These are phyloP conservation scores for Reticulascus tulasneorum DNA, from an alignment of 2,329 filamentous ascomycete species.

Conservation along the genomic window DNA sequence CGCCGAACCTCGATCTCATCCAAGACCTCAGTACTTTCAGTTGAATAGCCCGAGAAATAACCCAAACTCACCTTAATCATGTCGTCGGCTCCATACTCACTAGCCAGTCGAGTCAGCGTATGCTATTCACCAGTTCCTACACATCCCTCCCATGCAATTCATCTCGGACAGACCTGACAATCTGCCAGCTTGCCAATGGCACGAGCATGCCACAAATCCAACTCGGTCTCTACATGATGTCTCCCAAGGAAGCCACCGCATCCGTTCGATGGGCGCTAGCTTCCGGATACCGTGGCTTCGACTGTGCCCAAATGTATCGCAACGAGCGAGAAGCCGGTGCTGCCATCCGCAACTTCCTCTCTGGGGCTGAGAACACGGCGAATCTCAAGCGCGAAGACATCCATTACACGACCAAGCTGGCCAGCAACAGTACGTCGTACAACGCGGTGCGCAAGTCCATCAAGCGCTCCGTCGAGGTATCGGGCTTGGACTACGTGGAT, in stretches of 20 bases:
- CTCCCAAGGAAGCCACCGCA: constrained; percentile 52
- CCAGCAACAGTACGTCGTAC: constrained; percentile 61
- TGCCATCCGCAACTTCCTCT: constrained; percentile 58
- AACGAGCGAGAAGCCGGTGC: constrained; percentile 70
- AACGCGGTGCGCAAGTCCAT: constrained; percentile 65
- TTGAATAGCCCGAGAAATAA: too few relatives aligned
- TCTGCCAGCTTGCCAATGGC: constrained; percentile 56
- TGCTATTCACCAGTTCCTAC: too few relatives aligned
- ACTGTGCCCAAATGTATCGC: constrained; percentile 52
- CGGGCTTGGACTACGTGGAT: constrained; percentile 71
- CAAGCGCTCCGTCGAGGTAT: constrained; percentile 57
- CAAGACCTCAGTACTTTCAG: too few relatives aligned
- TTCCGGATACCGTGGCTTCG: constrained; percentile 48
- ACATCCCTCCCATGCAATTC: too few relatives aligned
- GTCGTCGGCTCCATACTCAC: too few relatives aligned
- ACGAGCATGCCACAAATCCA: constrained; percentile 67
- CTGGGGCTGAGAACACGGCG: constrained; percentile 38
- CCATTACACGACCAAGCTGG: constrained; percentile 78
- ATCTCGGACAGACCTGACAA: too few relatives aligned
- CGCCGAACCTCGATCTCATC: too few relatives aligned
- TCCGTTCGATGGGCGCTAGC: constrained; percentile 56
- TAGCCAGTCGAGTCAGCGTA: too few relatives aligned
- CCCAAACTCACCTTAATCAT: too few relatives aligned
- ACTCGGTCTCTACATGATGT: constrained; percentile 70
- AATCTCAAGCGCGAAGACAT: constrained; percentile 63